Conservation (phyloP, 352 stramenopile species). For the Phytophthora foliorum region DNA sequence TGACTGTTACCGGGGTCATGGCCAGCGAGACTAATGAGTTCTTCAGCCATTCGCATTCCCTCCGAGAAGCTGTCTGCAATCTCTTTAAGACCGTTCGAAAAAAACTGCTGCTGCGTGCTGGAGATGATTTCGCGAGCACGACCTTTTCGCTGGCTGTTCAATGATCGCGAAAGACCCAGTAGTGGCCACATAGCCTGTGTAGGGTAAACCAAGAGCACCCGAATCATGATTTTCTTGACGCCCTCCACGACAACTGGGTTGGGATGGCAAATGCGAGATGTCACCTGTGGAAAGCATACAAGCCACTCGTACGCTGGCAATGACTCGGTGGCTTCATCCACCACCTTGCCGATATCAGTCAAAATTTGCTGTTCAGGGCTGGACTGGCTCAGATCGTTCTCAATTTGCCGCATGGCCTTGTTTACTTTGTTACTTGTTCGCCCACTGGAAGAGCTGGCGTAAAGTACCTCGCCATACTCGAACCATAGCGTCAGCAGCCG, state of each 20-base stretch:
- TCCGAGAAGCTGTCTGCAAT: constrained; percentile 88
- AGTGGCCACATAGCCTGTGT: constrained; percentile 98
- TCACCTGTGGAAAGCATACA: constrained; percentile 98
- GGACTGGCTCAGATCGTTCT: constrained; percentile 63
- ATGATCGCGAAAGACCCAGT: constrained; percentile 94
- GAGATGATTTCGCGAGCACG: constrained; percentile 74
- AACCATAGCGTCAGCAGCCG: constrained; percentile 98
- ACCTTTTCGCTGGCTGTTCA: constrained; percentile 78
- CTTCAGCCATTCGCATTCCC: constrained; percentile 92
- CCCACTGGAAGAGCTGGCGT: constrained; percentile 36
- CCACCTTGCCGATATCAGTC: constrained; percentile 67
- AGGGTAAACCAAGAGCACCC: constrained; percentile 95
- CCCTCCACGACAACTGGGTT: constrained; percentile 87
- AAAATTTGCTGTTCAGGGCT: constrained; percentile 73
- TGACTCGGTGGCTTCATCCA: constrained; percentile 62
- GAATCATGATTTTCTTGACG: constrained; percentile 95
- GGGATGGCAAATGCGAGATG: constrained; percentile 94
- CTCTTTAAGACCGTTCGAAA: constrained; percentile 69
- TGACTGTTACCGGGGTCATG: constrained; percentile 80
- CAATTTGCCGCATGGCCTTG: constrained; percentile 72
- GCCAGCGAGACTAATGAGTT: constrained; percentile 95
- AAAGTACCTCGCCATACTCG: constrained; percentile 92
- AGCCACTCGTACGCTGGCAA: constrained; percentile 96
- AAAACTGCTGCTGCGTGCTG: constrained; percentile 70
- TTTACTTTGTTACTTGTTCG: constrained; percentile 55